Evolutionary conservation across 1,139 yeast genomes (phyloP), one percentile per base, ranked within the genome.

Genomic region (Candida tunisiensis): DNA sequence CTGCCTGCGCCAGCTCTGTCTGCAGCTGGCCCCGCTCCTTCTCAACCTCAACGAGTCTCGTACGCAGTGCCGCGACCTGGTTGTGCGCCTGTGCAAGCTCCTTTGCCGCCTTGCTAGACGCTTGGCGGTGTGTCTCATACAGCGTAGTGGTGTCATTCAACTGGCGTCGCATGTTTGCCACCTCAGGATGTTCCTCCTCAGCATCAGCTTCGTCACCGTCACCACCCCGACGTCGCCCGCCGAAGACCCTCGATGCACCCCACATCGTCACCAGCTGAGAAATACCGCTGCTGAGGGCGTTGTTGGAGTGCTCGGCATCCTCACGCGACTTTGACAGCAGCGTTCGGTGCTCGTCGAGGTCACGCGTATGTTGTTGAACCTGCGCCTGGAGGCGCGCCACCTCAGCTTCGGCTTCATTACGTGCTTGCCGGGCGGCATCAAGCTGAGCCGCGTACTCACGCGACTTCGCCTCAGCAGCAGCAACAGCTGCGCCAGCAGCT

Each of bases 81-180:
- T 34, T 32, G 23, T 41, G 34, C 2, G 48, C 42, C 9, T 24
- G 31, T 3, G 41, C 30, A 4, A 47, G 37, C 16, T 47, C 46
- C 12, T 25, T 28, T 1, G 41, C 37, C 6, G 50, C 44, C 29
- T 35, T 37, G n/a, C 38, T 47, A n/a, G 50, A 42, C 2, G 54
- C 55, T n/a, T 36, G 37, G 34, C 38, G 40, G 29, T 51, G 54
- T 10, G 41, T 21, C 27, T 39, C 45, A 28, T 47, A 50, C 12
- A 48, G 36, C 26, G 39, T 25, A n/a, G 23, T 16, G 24, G 23
- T 35, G 27, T 30, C 29, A 18, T 23, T 21, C 22, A 12, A 14
- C 26, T 8, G 22, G 16, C 5, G 31, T 26, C 8, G 16, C 9
- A 30, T 25, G n/a, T 30, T 22, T 10, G 28, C 11, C 17, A 21